phyloP scores from a whole-genome alignment of 1,284 basidiomycete species.

The Cryptococcus deneoformans region DNA sequence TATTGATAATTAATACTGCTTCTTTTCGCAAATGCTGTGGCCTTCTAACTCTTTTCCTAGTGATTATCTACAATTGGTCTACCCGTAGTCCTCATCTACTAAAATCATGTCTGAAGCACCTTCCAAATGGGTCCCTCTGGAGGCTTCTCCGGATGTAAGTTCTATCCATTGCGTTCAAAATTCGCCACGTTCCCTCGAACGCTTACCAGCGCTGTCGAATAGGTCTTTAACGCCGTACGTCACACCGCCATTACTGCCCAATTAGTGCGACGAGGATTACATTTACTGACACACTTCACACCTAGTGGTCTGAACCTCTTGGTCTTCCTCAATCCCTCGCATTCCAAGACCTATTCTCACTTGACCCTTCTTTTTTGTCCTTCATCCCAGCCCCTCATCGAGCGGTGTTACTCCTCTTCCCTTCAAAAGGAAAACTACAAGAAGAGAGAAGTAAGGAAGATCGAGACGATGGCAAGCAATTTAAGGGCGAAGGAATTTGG shows the following conservation, averaged over 20 bases:
- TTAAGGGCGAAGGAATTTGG: slow-evolving; percentile 40
- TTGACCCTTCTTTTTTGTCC: slow-evolving; percentile 71
- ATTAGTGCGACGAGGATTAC: background rate
- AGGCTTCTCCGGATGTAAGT: slow-evolving; percentile 69
- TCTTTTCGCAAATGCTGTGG: no score
- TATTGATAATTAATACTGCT: no score
- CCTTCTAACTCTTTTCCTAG: no score
- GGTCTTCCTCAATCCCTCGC: slow-evolving; percentile 62
- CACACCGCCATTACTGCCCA: background rate
- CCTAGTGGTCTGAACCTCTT: slow-evolving; percentile 72
- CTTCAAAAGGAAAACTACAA: slow-evolving; percentile 59
- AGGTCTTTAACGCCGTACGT: slow-evolving; percentile 50
- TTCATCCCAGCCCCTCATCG: slow-evolving; percentile 69
- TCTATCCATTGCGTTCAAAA: background rate
- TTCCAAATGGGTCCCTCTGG: slow-evolving; percentile 67
- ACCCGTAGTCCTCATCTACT: no score
- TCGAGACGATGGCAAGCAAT: slow-evolving; percentile 12
- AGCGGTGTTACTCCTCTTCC: slow-evolving; percentile 80
- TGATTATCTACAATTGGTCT: no score
- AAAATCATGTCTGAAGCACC: background rate
- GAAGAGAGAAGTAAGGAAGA: slow-evolving; percentile 55
- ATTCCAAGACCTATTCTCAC: slow-evolving; percentile 77
- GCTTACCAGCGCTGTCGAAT: background rate
- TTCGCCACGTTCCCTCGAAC: background rate
- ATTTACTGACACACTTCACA: background rate